Percentiles rank a stretch among this genome's conserved stretches.
phyloP scores from a whole-genome alignment of 2,329 filamentous ascomycete genomes.

The Zymoseptoria passerinii region DNA sequence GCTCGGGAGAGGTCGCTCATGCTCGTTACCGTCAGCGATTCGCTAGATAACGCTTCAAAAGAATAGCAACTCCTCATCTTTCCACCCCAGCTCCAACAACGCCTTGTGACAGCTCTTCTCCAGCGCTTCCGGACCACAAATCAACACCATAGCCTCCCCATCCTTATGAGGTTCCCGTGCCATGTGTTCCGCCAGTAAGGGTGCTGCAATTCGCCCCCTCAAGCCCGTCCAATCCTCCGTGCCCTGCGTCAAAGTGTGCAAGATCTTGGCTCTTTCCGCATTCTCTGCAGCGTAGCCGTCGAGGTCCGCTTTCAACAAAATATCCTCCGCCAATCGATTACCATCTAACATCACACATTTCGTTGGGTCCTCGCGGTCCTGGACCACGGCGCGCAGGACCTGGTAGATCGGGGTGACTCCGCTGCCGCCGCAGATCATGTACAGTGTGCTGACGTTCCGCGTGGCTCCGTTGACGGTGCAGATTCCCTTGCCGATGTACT shows the following conservation, averaged over 20 bases:
- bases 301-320: slow-evolving; percentile 68
- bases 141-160: slow-evolving; percentile 54
- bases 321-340: slow-evolving; percentile 69
- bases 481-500: slow-evolving; percentile 61
- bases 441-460: slow-evolving; percentile 56
- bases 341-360: slow-evolving; percentile 67
- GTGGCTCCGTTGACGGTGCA: slow-evolving; percentile 52
- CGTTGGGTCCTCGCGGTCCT: slow-evolving; percentile 55
- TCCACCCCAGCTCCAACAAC: slow-evolving; percentile 59
- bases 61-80: slow-evolving; percentile 63
- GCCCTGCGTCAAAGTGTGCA: slow-evolving; percentile 62
- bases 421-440: slow-evolving; percentile 84
- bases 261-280: slow-evolving; percentile 50
- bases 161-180: slow-evolving; percentile 26
- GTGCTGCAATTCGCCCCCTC: slow-evolving; percentile 57
- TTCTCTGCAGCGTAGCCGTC: slow-evolving; percentile 53
- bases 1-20: background rate
- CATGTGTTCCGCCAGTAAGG: slow-evolving; percentile 53
- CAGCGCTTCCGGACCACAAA: slow-evolving; percentile 71
- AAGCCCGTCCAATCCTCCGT: slow-evolving; percentile 58
- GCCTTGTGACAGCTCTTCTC: slow-evolving; percentile 57
- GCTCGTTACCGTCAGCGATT: background rate
- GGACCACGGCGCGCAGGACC: slow-evolving; percentile 65
- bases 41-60: slow-evolving; percentile 44
- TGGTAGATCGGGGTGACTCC: slow-evolving; percentile 90